Evolutionary conservation across 2,329 filamentous ascomycete species (phyloP), one percentile per base, ranked within the genome.

Genomic region (Pseudogymnoascus sp.): DNA sequence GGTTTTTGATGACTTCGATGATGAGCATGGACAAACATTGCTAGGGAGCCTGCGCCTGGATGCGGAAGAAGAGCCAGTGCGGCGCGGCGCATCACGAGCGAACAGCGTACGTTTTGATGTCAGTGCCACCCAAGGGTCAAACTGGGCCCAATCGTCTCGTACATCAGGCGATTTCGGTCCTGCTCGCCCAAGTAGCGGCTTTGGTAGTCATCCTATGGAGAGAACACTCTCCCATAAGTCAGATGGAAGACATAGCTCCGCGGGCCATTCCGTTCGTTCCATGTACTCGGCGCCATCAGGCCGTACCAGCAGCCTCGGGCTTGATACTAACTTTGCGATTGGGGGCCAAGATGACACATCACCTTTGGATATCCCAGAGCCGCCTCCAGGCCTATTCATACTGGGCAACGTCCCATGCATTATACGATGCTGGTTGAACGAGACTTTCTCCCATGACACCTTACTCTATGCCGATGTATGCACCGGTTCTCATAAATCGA

Each of bases 71-170:
- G 89, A 93, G 72, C 90, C 90, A 33, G 87, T 91, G 64, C 86
- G 91, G 38, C 85, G 93, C 67, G 91, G 95, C 62, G 91, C 91
- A 16, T 99, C 95, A 16, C 85, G 95, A 69, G 93, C 95, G 59
- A 97, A 97, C 74, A 97, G 95, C 72, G 95, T 99, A 69, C 90
- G 95, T 38, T 99, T 99, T 71, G 95, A 97, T 72, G 93, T 97
- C 74, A 96, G 91, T 72, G 93, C 93, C 13, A 86, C 96, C 69
- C 92, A 96, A 70, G 89, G 91, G 59, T 92, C 85, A 7, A 84
- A 92, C 74, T 96, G 95, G 85, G 88, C 87, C 38, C 91, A 96
- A 71, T 86, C 85, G 67, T 90, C 88, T 64, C 86, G 93, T 50
- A 88, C 92, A 63, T 93, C 91, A 11, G 86, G 90, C 56, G 95